Base-by-base conservation (phyloP, 352 stramenopile species). In the Phytopythium litorale region DNA sequence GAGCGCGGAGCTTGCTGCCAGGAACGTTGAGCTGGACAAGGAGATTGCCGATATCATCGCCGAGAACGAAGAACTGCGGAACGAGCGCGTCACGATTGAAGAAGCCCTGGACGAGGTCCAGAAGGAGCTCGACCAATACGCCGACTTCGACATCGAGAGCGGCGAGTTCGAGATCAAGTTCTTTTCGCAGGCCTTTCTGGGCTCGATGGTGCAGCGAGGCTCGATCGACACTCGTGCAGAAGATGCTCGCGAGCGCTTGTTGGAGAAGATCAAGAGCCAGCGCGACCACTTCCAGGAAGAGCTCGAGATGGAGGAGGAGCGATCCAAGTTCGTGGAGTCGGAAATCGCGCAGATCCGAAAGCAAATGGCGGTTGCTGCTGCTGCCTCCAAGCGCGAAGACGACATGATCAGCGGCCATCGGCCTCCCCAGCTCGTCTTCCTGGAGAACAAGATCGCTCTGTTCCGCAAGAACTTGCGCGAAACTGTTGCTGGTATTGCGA, bases 351-450 rank as follows among this genome's bases (percentile, higher is more conserved):
- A 88, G 60, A 87, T 92, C 51, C 71, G 75, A 46, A 75, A 70
- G 15, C 79, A 94, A 55, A 87, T 92, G 76, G 67, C 77, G n/a
- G 78, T 73, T 38, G 81, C 79, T 16, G 69, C 82, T 45, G 76
- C 79, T 32, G 79, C 81, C 0, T 86, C 82, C 7, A 88, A 81
- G 63, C 78, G 83, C 30, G 83, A 92, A 53, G 79, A 92, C 63
- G 82, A 86, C 28, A 77, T 94, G 53, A 89, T 94, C 65, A 92
- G 82, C 51, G 85, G 85, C 13, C 80, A 90, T 48, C 86, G 84
- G 58, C 79, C 82, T 5, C 85, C 85, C 19, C 82, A 92, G 60
- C 71, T 89, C 46, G 88, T 94, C 52, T 90, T 88, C 54, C 59
- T 91, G 46, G 85, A 94, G 62, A 88, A 86, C 58, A 87, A 86